phyloP scores from a whole-genome alignment of 805 yeast species.

The Metschnikowia lachancei region DNA sequence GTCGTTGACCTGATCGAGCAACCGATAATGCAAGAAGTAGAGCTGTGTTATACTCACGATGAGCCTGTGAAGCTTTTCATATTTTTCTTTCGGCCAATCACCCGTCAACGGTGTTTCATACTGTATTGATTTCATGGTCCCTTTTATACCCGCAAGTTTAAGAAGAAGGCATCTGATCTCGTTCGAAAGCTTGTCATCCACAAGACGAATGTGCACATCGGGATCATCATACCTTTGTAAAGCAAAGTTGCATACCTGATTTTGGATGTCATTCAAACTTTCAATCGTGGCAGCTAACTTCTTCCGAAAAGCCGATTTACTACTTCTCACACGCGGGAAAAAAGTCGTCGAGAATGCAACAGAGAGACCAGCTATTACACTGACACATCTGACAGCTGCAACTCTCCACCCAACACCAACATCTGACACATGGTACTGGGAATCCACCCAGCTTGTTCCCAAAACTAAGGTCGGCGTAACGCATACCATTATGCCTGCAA shows the following conservation, averaged over 20 bases:
- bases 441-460: constrained; percentile 36
- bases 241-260: constrained; percentile 29
- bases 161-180: constrained; percentile 23
- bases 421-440: constrained; percentile 19
- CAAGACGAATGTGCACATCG: constrained; percentile 16
- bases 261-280: constrained; percentile 30
- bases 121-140: constrained; percentile 25
- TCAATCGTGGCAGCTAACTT: constrained; percentile 24
- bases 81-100: constrained; percentile 31
- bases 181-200: constrained; percentile 25
- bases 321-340: constrained; percentile 31
- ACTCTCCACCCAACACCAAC: constrained; percentile 30
- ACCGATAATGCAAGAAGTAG: constrained; percentile 23
- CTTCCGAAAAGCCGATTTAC: constrained; percentile 27
- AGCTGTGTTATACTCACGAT: constrained; percentile 28
- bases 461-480: constrained; percentile 31
- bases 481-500: constrained; percentile 28
- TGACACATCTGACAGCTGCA: constrained; percentile 28
- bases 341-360: constrained; percentile 31
- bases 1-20: constrained; percentile 28
- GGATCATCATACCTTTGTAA: constrained; percentile 23
- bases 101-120: constrained; percentile 33
- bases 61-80: constrained; percentile 22
- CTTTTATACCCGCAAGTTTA: constrained; percentile 22
- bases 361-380: constrained; percentile 30